Conservation (phyloP, 2,329 filamentous ascomycete species). For the Penicillium sp. region DNA sequence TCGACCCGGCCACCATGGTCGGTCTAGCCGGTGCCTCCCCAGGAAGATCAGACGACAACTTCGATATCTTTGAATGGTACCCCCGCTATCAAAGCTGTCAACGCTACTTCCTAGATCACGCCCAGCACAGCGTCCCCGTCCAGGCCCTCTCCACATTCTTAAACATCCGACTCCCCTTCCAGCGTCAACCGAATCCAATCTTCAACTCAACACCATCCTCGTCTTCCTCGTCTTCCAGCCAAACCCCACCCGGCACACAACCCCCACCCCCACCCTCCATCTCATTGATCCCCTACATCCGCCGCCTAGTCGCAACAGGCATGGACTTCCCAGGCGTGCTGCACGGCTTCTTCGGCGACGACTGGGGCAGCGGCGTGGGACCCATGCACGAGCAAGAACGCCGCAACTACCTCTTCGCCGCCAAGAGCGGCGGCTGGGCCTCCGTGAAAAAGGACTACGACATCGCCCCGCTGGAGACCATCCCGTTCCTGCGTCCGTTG, state of each 20-base stretch:
- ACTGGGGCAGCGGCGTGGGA: slow-evolving; percentile 73
- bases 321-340: slow-evolving; percentile 81
- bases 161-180: slow-evolving; percentile 84
- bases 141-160: slow-evolving; percentile 83
- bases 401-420: slow-evolving; percentile 87
- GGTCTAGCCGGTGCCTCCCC: slow-evolving; percentile 31
- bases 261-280: slow-evolving; percentile 40
- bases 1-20: slow-evolving; percentile 33
- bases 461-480: slow-evolving; percentile 68
- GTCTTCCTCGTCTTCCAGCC: slow-evolving; percentile 30
- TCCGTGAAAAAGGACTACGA: slow-evolving; percentile 86
- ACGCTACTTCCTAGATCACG: slow-evolving; percentile 81
- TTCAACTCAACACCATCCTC: slow-evolving; percentile 31
- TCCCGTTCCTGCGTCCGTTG: slow-evolving; percentile 81
- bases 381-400: slow-evolving; percentile 79
- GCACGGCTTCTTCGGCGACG: slow-evolving; percentile 92
- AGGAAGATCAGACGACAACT: slow-evolving; percentile 39
- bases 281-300: slow-evolving; percentile 78
- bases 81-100: slow-evolving; percentile 83
- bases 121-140: slow-evolving; percentile 71
- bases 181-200: slow-evolving; percentile 51
- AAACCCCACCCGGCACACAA: slow-evolving; percentile 31
- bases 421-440: slow-evolving; percentile 84
- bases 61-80: slow-evolving; percentile 78
- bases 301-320: slow-evolving; percentile 80